Percentiles rank a stretch among this genome's conserved stretches.
phyloP scores from a whole-genome alignment of 1,284 basidiomycete genomes.

The Rhizopogon hawkerae region DNA sequence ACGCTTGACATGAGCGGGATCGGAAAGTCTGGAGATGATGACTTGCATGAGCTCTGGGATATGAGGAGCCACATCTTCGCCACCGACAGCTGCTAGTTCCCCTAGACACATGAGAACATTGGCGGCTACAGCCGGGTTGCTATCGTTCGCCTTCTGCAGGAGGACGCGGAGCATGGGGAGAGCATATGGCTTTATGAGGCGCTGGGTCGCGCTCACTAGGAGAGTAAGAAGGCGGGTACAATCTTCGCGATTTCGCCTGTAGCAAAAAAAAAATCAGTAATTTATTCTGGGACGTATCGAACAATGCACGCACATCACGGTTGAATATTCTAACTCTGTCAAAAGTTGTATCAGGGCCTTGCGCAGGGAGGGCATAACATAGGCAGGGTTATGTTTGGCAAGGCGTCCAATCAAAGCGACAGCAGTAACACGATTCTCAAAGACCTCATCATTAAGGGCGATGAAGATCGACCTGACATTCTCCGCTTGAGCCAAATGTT shows the following conservation, averaged over 20 bases:
- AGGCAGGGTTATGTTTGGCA: slow-evolving; percentile 94
- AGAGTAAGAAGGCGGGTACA: slow-evolving; percentile 83
- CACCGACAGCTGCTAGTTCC: slow-evolving; percentile 88
- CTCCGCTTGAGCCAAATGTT: slow-evolving; percentile 97
- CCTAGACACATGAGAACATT: slow-evolving; percentile 93
- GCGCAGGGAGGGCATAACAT: slow-evolving; percentile 96
- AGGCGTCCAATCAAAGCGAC: slow-evolving; percentile 90
- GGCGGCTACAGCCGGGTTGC: slow-evolving; percentile 83
- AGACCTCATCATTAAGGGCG: slow-evolving; percentile 95
- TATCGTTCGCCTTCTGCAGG: slow-evolving; percentile 80
- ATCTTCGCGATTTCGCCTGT: slow-evolving; percentile 81
- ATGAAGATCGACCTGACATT: slow-evolving; percentile 97
- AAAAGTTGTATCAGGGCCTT: slow-evolving; percentile 96
- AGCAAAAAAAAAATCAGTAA: slow-evolving; percentile 6
- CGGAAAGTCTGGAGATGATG: slow-evolving; percentile 82
- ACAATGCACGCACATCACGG: slow-evolving; percentile 56
- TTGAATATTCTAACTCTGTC: slow-evolving; percentile 96
- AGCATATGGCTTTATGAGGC: slow-evolving; percentile 94
- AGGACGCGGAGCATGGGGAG: slow-evolving; percentile 93
- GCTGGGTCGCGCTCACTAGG: slow-evolving; percentile 84
- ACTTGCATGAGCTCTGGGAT: slow-evolving; percentile 86
- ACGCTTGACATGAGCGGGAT: slow-evolving; percentile 79
- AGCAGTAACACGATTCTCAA: slow-evolving; percentile 87
- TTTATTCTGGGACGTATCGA: background rate
- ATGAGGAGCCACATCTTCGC: slow-evolving; percentile 82